Conservation (phyloP, 2,329 filamentous ascomycete genomes). For the Fusarium citri region DNA sequence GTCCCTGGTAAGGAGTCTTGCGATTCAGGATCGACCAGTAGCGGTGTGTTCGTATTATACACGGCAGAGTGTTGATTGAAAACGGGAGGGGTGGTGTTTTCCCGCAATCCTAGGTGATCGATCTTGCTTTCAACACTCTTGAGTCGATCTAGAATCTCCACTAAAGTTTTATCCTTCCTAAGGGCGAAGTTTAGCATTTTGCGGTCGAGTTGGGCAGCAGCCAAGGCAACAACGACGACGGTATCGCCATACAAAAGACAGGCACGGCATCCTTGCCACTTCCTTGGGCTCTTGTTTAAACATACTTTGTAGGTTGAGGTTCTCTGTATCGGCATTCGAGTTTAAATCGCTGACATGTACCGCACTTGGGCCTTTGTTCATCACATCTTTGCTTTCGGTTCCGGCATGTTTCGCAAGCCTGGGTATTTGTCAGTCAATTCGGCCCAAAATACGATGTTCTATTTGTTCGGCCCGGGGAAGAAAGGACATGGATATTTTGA, state of each 20-base stretch:
- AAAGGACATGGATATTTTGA: neutral
- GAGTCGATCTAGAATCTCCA: conserved; percentile 69
- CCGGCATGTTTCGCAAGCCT: conserved; percentile 70
- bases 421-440: conserved; percentile 19
- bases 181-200: conserved; percentile 27
- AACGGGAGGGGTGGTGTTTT: conserved; percentile 30
- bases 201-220: conserved; percentile 1
- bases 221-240: conserved; percentile 14
- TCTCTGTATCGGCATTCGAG: conserved; percentile 71
- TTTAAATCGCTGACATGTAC: conserved; percentile 67
- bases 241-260: conserved; percentile 8
- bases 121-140: conserved; percentile 67
- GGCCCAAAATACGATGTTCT: neutral
- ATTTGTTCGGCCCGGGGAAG: neutral
- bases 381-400: conserved; percentile 73
- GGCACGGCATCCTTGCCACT: conserved; percentile 18
- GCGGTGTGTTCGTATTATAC: conserved; percentile 36
- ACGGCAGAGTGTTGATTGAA: conserved; percentile 36
- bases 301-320: conserved; percentile 72
- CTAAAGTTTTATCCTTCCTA: conserved; percentile 72
- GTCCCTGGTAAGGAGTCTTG: conserved; percentile 38
- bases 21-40: conserved; percentile 40
- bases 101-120: conserved; percentile 54
- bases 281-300: conserved; percentile 31
- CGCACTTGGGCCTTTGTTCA: conserved; percentile 70